phyloP scores from a whole-genome alignment of 768 basidiomycete species.

The Ramaria sp. region DNA sequence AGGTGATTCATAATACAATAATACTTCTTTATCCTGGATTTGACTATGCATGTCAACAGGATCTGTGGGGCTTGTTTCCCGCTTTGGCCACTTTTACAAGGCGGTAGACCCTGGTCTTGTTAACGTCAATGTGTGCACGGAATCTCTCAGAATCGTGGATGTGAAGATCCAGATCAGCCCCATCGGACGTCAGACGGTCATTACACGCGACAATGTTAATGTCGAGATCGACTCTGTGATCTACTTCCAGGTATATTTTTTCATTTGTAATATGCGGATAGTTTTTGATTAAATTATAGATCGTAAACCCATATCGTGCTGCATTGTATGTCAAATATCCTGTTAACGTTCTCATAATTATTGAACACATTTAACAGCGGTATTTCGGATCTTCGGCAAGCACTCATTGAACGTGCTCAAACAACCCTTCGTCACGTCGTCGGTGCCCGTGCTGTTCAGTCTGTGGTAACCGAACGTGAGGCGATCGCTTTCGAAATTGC shows the following conservation, averaged over 20 bases:
- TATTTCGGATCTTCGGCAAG: slow-evolving; percentile 80
- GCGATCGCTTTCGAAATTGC: slow-evolving; percentile 95
- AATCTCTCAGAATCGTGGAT: slow-evolving; percentile 75
- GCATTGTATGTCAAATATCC: slow-evolving; percentile 40
- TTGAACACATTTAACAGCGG: slow-evolving; percentile 26
- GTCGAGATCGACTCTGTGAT: slow-evolving; percentile 92
- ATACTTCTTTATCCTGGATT: background rate
- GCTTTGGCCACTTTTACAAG: slow-evolving; percentile 95
- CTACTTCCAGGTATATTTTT: slow-evolving; percentile 52
- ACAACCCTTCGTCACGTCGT: slow-evolving; percentile 97
- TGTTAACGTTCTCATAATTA: background rate
- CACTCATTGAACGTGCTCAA: slow-evolving; percentile 76
- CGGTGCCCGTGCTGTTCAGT: slow-evolving; percentile 89
- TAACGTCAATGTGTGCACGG: slow-evolving; percentile 91
- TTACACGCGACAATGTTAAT: slow-evolving; percentile 94
- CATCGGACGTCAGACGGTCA: slow-evolving; percentile 80
- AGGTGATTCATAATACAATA: no score
- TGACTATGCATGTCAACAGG: slow-evolving; percentile 30
- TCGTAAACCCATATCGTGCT: slow-evolving; percentile 82
- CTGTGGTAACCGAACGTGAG: slow-evolving; percentile 93
- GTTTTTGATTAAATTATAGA: slow-evolving; percentile 17
- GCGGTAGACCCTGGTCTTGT: slow-evolving; percentile 89
- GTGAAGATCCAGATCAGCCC: slow-evolving; percentile 93
- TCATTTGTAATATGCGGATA: slow-evolving; percentile 1
- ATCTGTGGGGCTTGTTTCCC: slow-evolving; percentile 80